A percentile compares a stretch with the other conserved stretches of the same genome.
phyloP scores from a whole-genome alignment of 331 rosid genomes.

The Rhamnella rubrinervis region DNA sequence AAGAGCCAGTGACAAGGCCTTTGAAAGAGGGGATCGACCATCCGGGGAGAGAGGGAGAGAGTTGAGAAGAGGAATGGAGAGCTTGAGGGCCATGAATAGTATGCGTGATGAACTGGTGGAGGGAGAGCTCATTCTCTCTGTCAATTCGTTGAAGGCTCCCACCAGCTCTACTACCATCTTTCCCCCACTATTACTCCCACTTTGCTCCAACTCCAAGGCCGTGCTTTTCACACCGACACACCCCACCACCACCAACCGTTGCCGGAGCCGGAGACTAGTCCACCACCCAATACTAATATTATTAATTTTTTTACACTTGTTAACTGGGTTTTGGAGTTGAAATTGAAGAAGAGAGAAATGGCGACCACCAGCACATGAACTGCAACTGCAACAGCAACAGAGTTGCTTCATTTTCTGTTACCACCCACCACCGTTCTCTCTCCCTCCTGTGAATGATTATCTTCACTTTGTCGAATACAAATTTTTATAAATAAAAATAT shows the following conservation, averaged over 20 bases:
- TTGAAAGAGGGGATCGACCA: constrained; percentile 81
- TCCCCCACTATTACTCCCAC: constrained; percentile 56
- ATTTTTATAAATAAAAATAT: no score
- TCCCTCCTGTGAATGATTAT: no score
- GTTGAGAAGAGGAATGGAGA: constrained; percentile 72
- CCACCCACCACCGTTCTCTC: no score
- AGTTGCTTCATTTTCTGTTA: no score
- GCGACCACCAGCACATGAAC: no score
- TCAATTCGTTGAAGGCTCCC: constrained; percentile 79
- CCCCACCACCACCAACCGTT: background rate
- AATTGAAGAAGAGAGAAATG: no score
- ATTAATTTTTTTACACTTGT: no score
- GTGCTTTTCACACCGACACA: background rate
- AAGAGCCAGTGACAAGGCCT: constrained; percentile 67
- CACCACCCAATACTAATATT: no score
- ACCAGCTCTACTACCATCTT: constrained; percentile 88
- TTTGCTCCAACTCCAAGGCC: constrained; percentile 16
- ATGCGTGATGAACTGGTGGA: constrained; percentile 63
- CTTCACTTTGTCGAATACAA: no score
- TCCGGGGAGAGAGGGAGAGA: constrained; percentile 60
- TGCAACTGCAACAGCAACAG: no score
- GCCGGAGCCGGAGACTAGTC: background rate
- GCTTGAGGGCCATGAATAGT: constrained; percentile 76
- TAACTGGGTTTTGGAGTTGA: no score
- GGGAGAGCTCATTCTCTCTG: constrained; percentile 61